phyloP scores from a whole-genome alignment of 805 yeast genomes.

The Ogataea saltuana region DNA sequence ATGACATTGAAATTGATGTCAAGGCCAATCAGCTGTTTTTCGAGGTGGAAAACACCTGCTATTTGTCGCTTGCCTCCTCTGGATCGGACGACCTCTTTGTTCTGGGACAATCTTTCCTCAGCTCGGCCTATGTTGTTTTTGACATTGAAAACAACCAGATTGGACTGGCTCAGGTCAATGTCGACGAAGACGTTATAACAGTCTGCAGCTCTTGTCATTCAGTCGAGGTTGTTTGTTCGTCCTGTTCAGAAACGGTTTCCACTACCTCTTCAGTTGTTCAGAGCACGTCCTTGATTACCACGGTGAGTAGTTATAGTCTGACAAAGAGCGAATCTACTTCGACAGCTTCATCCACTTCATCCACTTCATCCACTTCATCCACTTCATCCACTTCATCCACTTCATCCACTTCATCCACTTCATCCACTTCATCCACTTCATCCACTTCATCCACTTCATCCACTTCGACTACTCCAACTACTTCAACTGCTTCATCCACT shows the following conservation, averaged over 20 bases:
- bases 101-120: conserved; percentile 66
- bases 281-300: conserved; percentile 7
- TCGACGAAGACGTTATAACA: conserved; percentile 19
- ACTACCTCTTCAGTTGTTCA: conserved; percentile 16
- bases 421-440: conserved; percentile 5
- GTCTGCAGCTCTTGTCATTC: conserved; percentile 19
- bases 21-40: conserved; percentile 23
- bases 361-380: conserved; percentile 4
- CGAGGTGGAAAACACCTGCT: conserved; percentile 21
- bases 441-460: conserved; percentile 1
- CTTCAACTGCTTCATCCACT: conserved; percentile 5
- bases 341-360: conserved; percentile 1
- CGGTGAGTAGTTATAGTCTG: conserved; percentile 4
- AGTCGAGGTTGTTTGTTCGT: conserved; percentile 16
- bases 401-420: conserved; percentile 1
- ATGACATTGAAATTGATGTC: conserved; percentile 24
- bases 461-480: conserved; percentile 2
- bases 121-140: conserved; percentile 64
- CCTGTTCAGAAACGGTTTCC: conserved; percentile 16
- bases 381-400: conserved; percentile 1
- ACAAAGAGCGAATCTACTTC: too few relatives aligned
- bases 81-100: conserved; percentile 33
- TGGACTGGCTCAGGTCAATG: conserved; percentile 53
- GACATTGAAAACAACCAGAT: conserved; percentile 59
- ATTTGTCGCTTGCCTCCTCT: conserved; percentile 21